phyloP scores from a whole-genome alignment of 1,139 yeast genomes.

The Scheffersomyces stambukii region DNA sequence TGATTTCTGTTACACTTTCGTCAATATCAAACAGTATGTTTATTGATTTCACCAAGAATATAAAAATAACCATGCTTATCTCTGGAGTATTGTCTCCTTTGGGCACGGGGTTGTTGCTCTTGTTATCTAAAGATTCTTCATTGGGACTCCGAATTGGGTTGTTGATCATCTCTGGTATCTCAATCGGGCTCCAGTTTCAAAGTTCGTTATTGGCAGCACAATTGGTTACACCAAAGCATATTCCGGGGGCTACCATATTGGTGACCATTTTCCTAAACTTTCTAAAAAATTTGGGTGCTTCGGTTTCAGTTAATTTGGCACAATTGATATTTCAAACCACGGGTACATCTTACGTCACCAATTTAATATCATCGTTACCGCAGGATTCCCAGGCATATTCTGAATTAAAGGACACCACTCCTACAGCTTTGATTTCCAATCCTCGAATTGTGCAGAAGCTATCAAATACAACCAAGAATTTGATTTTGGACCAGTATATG shows the following conservation, averaged over 20 bases:
- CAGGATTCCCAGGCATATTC: constrained; percentile 14
- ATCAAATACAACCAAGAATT: constrained; percentile 18
- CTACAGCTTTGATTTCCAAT: constrained; percentile 21
- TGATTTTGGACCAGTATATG: constrained; percentile 31
- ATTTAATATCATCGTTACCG: constrained; percentile 12
- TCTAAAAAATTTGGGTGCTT: constrained; percentile 45
- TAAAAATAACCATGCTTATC: constrained; percentile 44
- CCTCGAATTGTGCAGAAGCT: constrained; percentile 26
- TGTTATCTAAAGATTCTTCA: constrained; percentile 35
- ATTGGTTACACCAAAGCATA: constrained; percentile 46
- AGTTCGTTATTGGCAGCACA: constrained; percentile 50
- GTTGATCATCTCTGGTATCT: constrained; percentile 50
- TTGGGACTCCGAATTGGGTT: constrained; percentile 46
- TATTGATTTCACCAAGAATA: constrained; percentile 41
- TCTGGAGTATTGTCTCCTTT: constrained; percentile 43
- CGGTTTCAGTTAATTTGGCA: constrained; percentile 43
- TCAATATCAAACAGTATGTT: constrained; percentile 45
- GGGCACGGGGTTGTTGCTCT: constrained; percentile 50
- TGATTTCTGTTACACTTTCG: constrained; percentile 48
- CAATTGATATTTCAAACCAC: constrained; percentile 41
- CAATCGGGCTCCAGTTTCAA: constrained; percentile 54
- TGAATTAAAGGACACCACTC: constrained; percentile 15
- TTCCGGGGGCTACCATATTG: constrained; percentile 47
- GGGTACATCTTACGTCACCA: constrained; percentile 19
- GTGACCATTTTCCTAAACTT: constrained; percentile 48